Evolutionary conservation across 2,329 filamentous ascomycete species (phyloP).

Genomic region (Botrytis hyacinthi): DNA sequence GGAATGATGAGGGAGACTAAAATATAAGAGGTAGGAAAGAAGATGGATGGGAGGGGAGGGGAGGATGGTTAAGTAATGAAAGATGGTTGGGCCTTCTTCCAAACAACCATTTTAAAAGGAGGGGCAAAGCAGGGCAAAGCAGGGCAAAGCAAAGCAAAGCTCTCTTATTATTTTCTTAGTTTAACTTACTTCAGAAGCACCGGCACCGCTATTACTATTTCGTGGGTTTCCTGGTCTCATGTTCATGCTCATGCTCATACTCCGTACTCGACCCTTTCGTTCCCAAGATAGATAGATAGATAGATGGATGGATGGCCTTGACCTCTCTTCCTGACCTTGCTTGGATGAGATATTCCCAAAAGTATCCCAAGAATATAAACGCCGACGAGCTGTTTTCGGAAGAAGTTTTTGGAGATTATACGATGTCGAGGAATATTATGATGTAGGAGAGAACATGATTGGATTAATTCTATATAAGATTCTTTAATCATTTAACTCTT

Average conservation of each 20-base stretch:
- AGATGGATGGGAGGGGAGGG: neutral
- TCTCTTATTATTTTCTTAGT: neutral
- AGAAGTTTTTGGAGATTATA: neutral
- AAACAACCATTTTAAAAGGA: neutral
- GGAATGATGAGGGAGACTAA: neutral
- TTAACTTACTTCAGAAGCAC: slow-evolving; percentile 3
- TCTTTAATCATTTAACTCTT: neutral
- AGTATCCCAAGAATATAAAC: neutral
- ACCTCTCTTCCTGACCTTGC: neutral
- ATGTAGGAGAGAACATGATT: neutral
- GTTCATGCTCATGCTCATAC: neutral
- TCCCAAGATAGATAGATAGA: neutral
- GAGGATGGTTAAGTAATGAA: neutral
- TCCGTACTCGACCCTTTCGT: neutral
- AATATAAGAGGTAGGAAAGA: neutral
- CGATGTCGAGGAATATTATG: neutral
- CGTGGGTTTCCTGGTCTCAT: slow-evolving; percentile 5
- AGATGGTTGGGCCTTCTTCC: neutral
- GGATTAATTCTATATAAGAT: neutral
- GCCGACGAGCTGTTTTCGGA: slow-evolving; percentile 10
- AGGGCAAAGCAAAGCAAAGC: neutral
- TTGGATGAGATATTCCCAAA: neutral
- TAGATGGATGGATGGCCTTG: neutral
- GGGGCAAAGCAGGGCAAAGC: neutral
- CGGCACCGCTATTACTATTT: neutral